These are phyloP conservation scores for Cicer chorassanicum DNA, from an alignment of 306 rosid species.

Conservation along the genomic window DNA sequence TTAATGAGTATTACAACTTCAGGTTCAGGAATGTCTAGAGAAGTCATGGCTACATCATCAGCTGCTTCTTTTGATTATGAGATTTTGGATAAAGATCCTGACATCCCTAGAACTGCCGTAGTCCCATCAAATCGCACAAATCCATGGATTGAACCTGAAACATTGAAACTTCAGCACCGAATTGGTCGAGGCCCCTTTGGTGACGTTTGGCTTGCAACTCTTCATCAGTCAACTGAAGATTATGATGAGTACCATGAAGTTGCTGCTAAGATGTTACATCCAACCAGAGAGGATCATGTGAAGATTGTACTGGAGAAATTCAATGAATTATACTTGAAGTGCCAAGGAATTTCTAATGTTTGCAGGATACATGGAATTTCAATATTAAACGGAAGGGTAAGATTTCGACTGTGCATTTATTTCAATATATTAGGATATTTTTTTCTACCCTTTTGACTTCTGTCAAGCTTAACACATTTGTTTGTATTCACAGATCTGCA, in stretches of 20 bases:
- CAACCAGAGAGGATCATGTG: constrained; percentile 68
- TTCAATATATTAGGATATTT: constrained; percentile 26
- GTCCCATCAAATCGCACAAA: constrained; percentile 50
- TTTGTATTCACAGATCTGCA: constrained; percentile 63
- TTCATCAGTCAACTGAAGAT: constrained; percentile 80
- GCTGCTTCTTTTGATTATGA: constrained; percentile 69
- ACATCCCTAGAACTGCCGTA: constrained; percentile 55
- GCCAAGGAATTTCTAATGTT: constrained; percentile 60
- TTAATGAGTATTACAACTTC: constrained; percentile 38
- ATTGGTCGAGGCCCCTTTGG: constrained; percentile 89
- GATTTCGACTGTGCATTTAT: constrained; percentile 29
- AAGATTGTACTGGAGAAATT: constrained; percentile 67
- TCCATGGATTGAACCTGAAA: constrained; percentile 81
- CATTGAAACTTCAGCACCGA: constrained; percentile 85
- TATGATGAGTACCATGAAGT: constrained; percentile 85
- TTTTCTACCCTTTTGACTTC: constrained; percentile 24
- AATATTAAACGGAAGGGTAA: constrained; percentile 75
- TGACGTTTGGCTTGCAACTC: constrained; percentile 95
- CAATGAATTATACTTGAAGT: constrained; percentile 59
- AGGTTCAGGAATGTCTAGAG: constrained; percentile 72
- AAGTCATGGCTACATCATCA: constrained; percentile 52
- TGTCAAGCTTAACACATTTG: constrained; percentile 34
- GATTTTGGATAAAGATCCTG: constrained; percentile 66
- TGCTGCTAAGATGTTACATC: constrained; percentile 81
- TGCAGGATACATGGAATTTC: constrained; percentile 78